phyloP scores from a whole-genome alignment of 2,329 filamentous ascomycete species.

The Monilinia fructigena region DNA sequence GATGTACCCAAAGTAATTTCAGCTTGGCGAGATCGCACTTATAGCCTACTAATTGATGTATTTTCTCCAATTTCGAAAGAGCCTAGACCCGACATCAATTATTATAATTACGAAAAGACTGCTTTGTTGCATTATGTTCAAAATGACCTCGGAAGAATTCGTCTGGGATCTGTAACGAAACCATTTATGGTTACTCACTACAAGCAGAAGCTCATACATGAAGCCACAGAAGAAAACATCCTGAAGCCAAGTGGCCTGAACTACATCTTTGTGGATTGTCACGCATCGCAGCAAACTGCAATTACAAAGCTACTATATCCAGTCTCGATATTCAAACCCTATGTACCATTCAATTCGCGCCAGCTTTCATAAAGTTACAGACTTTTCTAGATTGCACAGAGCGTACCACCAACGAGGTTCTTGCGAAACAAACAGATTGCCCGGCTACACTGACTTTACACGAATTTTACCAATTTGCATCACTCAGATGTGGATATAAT shows the following conservation, averaged over 20 bases:
- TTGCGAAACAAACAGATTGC: constrained; percentile 51
- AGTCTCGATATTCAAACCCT: constrained; percentile 34
- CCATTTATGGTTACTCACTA: constrained; percentile 40
- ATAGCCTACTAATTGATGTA: constrained; percentile 45
- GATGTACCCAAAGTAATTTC: constrained; percentile 44
- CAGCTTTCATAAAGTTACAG: constrained; percentile 33
- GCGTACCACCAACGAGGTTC: constrained; percentile 50
- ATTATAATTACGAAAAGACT: constrained; percentile 20
- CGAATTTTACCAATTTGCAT: constrained; percentile 54
- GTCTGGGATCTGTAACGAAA: constrained; percentile 29
- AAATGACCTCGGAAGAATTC: constrained; percentile 21
- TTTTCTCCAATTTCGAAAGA: constrained; percentile 34
- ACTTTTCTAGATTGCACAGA: constrained; percentile 25
- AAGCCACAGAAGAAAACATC: constrained; percentile 41
- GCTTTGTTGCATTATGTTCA: constrained; percentile 21
- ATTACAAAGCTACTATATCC: constrained; percentile 15
- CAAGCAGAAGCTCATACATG: constrained; percentile 30
- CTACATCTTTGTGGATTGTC: constrained; percentile 44
- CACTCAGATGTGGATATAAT: constrained; percentile 48
- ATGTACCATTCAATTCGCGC: constrained; percentile 45
- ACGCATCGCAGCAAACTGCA: constrained; percentile 24
- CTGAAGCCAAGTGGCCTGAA: constrained; percentile 48
- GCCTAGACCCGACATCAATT: neutral
- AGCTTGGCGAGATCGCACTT: constrained; percentile 51
- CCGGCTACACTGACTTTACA: constrained; percentile 49